Conservation (phyloP, 2,329 filamentous ascomycete species). For the Epichloe glyceriae region DNA sequence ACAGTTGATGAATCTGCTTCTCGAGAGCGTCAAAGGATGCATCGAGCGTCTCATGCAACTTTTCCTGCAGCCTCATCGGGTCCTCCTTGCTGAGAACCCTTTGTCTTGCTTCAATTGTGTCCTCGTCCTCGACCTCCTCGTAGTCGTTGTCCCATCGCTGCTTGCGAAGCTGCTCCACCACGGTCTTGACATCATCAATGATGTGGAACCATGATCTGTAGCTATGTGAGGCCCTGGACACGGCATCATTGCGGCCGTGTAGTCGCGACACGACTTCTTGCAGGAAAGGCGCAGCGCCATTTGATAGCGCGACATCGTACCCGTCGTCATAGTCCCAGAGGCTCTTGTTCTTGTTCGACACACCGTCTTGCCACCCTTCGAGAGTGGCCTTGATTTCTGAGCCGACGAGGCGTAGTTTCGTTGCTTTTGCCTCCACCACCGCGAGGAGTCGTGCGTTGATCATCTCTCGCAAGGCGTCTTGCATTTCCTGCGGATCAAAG, state of each 20-base stretch:
- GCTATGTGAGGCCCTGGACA: slow-evolving; percentile 46
- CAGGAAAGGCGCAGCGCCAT: slow-evolving; percentile 56
- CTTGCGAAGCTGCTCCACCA: slow-evolving; percentile 51
- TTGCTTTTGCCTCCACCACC: slow-evolving; percentile 50
- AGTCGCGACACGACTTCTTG: slow-evolving; percentile 54
- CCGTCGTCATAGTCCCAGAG: slow-evolving; percentile 53
- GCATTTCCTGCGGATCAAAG: slow-evolving; percentile 54
- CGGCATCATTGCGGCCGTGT: slow-evolving; percentile 57
- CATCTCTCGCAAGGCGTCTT: slow-evolving; percentile 52
- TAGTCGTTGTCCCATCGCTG: slow-evolving; percentile 66
- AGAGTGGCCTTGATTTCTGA: slow-evolving; percentile 50
- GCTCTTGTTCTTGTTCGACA: slow-evolving; percentile 35
- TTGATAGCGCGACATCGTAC: slow-evolving; percentile 50
- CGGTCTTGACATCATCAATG: slow-evolving; percentile 51
- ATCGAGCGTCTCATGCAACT: slow-evolving; percentile 41
- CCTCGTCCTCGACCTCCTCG: slow-evolving; percentile 61
- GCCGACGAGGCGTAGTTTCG: slow-evolving; percentile 51
- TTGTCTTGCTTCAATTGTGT: slow-evolving; percentile 53
- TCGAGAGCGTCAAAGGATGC: slow-evolving; percentile 47
- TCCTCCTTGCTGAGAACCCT: slow-evolving; percentile 60
- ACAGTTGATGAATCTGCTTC: slow-evolving; percentile 36
- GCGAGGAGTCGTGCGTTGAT: slow-evolving; percentile 56
- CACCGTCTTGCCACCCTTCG: slow-evolving; percentile 42
- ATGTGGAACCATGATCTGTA: slow-evolving; percentile 65
- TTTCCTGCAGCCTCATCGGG: slow-evolving; percentile 47